phyloP scores from a whole-genome alignment of 768 basidiomycete species.

The Lactarius vividus region DNA sequence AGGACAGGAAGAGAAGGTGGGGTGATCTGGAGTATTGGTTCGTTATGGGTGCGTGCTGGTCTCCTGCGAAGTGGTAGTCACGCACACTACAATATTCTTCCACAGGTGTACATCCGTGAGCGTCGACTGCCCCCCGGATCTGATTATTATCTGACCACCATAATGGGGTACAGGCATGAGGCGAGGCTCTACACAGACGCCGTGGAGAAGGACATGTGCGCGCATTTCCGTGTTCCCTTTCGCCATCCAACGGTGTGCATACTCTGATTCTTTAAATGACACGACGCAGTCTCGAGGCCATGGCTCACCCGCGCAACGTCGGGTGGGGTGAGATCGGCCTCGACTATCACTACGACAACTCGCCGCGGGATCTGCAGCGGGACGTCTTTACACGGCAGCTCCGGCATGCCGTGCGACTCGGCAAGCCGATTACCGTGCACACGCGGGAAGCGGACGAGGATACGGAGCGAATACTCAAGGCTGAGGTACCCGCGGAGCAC shows the following conservation, averaged over 20 bases:
- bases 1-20: slow-evolving; percentile 52
- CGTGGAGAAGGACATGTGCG: slow-evolving; percentile 68
- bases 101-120: slow-evolving; percentile 73
- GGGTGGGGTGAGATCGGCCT: slow-evolving; percentile 89
- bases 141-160: not conserved
- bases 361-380: slow-evolving; percentile 67
- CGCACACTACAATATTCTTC: not conserved
- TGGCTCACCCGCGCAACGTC: slow-evolving; percentile 77
- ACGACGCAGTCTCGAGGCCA: slow-evolving; percentile 60
- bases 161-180: slow-evolving; percentile 53
- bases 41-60: slow-evolving; percentile 57
- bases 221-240: no score
- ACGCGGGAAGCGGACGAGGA: slow-evolving; percentile 85
- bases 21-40: slow-evolving; percentile 77
- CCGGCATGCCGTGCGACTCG: slow-evolving; percentile 58
- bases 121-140: slow-evolving; percentile 6
- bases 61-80: not conserved
- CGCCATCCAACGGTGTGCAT: not conserved
- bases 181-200: slow-evolving; percentile 65
- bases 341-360: slow-evolving; percentile 81
- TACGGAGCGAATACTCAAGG: slow-evolving; percentile 73
- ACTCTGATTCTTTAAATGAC: not conserved
- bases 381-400: slow-evolving; percentile 68
- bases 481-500: slow-evolving; percentile 69
- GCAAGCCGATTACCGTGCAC: slow-evolving; percentile 82